These are phyloP conservation scores for Fusarium mexicanum DNA, from an alignment of 2,329 filamentous ascomycete genomes.

Conservation along the genomic window DNA sequence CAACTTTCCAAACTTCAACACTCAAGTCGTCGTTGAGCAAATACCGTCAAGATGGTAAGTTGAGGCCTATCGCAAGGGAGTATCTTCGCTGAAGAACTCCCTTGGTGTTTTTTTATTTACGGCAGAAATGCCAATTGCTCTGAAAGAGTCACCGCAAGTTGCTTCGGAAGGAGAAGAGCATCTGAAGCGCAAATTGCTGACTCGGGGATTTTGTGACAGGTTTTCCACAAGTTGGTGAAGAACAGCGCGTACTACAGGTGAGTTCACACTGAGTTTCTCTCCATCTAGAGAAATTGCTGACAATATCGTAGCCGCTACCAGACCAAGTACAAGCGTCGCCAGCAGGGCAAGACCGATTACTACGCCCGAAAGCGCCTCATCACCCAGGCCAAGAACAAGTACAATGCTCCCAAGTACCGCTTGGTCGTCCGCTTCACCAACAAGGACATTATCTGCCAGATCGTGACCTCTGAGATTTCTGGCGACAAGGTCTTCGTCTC, in stretches of 20 bases:
- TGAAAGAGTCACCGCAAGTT: conserved; percentile 91
- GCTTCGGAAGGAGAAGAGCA: conserved; percentile 81
- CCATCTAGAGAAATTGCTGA: conserved; percentile 35
- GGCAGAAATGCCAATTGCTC: conserved; percentile 59
- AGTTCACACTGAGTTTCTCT: conserved; percentile 51
- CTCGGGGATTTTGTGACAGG: conserved; percentile 76
- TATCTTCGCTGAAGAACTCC: conserved; percentile 16
- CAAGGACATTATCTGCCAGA: conserved; percentile 98
- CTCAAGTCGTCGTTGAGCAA: conserved; percentile 55
- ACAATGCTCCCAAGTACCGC: conserved; percentile 99
- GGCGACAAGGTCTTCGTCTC: conserved; percentile 96
- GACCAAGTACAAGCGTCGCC: conserved; percentile 99
- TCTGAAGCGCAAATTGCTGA: conserved; percentile 99
- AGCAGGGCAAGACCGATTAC: conserved; percentile 99
- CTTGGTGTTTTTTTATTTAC: conserved; percentile 42
- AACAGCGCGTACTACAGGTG: conserved; percentile 99
- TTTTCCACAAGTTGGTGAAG: conserved; percentile 96
- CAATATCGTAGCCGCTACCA: conserved; percentile 82
- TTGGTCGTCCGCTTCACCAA: conserved; percentile 99
- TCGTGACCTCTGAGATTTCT: conserved; percentile 93
- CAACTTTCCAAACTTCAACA: conserved; percentile 50
- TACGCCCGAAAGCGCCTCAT: conserved; percentile 99
- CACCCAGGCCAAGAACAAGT: conserved; percentile 99
- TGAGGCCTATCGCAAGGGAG: conserved; percentile 51
- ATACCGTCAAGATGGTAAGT: conserved; percentile 77